phyloP scores from a whole-genome alignment of 176 grass and related monocot genomes.

The Eleusine coracana region DNA sequence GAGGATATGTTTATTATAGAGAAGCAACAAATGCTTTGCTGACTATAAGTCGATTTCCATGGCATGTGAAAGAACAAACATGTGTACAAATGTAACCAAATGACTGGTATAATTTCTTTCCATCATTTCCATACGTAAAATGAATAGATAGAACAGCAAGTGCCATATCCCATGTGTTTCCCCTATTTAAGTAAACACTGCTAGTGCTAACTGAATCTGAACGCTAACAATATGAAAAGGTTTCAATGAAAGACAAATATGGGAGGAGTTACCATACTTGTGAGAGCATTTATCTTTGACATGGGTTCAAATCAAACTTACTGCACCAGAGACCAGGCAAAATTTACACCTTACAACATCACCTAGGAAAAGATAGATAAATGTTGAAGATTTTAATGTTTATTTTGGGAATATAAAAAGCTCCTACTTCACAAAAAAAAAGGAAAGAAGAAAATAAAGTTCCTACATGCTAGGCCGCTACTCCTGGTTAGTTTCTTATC shows the following conservation, averaged over 20 bases:
- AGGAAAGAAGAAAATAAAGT: not conserved
- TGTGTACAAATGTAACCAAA: not conserved
- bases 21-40: not conserved
- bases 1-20: not conserved
- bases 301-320: constrained; percentile 11
- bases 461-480: not conserved
- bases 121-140: too few species aligned
- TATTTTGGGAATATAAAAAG: not conserved
- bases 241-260: not conserved
- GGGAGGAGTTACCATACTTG: not conserved
- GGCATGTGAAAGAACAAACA: not conserved
- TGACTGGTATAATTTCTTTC: not conserved
- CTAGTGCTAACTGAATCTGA: not conserved
- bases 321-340: not conserved
- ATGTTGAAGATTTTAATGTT: not conserved
- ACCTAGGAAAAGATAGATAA: not conserved
- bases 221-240: not conserved
- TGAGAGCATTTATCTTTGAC: not conserved
- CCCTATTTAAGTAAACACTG: not conserved
- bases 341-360: not conserved
- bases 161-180: not conserved
- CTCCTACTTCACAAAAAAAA: too few species aligned
- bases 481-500: constrained; percentile 16
- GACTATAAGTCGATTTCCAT: not conserved
- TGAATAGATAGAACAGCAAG: not conserved